Base-by-base conservation (phyloP, 768 basidiomycete species). In the Mycena leptocephala region DNA sequence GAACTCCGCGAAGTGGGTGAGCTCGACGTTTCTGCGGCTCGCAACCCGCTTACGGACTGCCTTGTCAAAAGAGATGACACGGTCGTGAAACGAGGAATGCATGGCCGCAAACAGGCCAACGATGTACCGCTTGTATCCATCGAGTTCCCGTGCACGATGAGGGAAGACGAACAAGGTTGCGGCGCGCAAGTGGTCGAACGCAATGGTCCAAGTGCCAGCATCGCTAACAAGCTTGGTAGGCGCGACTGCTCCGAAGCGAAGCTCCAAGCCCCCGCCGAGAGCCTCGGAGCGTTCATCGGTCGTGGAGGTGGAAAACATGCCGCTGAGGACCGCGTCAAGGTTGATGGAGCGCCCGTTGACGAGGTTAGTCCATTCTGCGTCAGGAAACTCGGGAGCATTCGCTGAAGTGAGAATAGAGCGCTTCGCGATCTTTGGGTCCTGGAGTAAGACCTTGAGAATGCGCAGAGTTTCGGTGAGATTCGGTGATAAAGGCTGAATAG, bases 171-270 rank as follows among this genome's bases (percentile, higher is more conserved):
- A 75, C 5, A 46, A 9, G 0, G 59, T 33, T 0, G 77, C 74
- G 20, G 30, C 5, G 20, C 14, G 16, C 55, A 59, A 41, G 10
- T 35, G 35, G 14, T 33, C 70, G 18, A 30, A 78, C 7, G 64
- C 63, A 32, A 78, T 73, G n/a, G 51, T 69, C 77, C 77, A 78
- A 0, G 41, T 32, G 3, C 75, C 77, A 4, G 59, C 35, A n/a
- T 56, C 76, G 24, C 14, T 14, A n/a, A 78, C 70, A 2, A 35
- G 3, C 26, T 67, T 78, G 1, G 39, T 35, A 5, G 71, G 78
- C 0, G 61, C 64, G 30, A 56, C 53, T 0, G 51, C n/a, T 0
- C 78, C 75, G 37, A 80, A 66, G n/a, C 62, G 43, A 37, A 80
- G 33, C 43, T 79, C 78, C n/a, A 80, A 10, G 11, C 72, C 71